Conservation (phyloP, 441 rosid species). For the Pelargonium cotyledonis region DNA sequence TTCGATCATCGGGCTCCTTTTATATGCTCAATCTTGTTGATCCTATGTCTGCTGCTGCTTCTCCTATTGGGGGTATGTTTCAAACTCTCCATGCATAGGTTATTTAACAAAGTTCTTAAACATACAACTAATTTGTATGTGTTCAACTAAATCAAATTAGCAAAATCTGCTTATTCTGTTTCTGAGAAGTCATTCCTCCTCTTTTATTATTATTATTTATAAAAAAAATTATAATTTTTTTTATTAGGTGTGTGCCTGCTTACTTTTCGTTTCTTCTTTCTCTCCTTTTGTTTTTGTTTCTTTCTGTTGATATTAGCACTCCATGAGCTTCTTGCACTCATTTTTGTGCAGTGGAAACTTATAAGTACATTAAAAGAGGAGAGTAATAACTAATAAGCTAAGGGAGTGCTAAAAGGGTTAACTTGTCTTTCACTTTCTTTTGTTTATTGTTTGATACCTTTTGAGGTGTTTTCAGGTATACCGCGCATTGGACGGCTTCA, state of each 20-base stretch:
- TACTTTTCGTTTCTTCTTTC: too few species aligned
- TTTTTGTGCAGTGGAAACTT: too few species aligned
- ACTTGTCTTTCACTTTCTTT: not conserved
- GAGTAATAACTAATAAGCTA: too few species aligned
- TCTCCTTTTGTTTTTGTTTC: too few species aligned
- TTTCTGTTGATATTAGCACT: too few species aligned
- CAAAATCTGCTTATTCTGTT: not conserved
- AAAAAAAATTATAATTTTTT: too few species aligned
- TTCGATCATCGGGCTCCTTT: slow-evolving; percentile 71
- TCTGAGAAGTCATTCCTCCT: not conserved
- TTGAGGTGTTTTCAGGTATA: slow-evolving; percentile 51
- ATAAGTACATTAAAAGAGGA: too few species aligned
- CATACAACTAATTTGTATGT: slow-evolving; percentile 6
- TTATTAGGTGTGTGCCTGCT: too few species aligned
- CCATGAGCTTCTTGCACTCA: too few species aligned
- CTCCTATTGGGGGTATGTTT: slow-evolving; percentile 93
- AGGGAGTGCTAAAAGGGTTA: too few species aligned
- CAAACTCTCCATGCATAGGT: not conserved
- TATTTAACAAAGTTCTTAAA: not conserved
- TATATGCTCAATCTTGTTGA: slow-evolving; percentile 98
- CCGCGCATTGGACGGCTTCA: slow-evolving; percentile 95
- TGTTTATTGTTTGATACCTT: not conserved
- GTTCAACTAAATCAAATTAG: not conserved
- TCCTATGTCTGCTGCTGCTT: slow-evolving; percentile 98
- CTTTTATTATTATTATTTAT: too few species aligned